phyloP scores from a whole-genome alignment of 2,329 filamentous ascomycete genomes.

The Cytospora mali region DNA sequence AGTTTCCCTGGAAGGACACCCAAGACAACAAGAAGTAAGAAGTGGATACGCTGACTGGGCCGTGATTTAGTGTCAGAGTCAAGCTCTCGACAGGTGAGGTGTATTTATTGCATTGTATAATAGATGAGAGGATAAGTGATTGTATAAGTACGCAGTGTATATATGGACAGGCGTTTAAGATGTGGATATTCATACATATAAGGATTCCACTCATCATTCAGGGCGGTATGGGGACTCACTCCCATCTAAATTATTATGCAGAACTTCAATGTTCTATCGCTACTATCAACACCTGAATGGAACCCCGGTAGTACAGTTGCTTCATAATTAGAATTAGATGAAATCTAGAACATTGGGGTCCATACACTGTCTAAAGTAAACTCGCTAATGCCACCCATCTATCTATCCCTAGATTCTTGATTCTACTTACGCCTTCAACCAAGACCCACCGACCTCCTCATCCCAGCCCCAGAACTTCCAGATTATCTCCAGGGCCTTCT shows the following conservation, averaged over 20 bases:
- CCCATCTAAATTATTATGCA: not conserved
- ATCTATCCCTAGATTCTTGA: not conserved
- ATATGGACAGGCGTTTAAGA: not conserved
- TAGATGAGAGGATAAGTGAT: not conserved
- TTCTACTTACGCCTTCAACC: slow-evolving; percentile 13
- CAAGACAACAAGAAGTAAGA: not conserved
- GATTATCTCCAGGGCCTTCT: slow-evolving; percentile 48
- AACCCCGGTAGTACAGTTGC: not conserved
- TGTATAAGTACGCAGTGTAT: not conserved
- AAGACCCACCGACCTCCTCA: slow-evolving; percentile 7
- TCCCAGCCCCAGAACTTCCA: slow-evolving; percentile 49
- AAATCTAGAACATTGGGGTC: not conserved
- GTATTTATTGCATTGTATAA: not conserved
- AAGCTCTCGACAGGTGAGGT: slow-evolving; percentile 55
- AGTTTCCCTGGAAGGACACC: slow-evolving; percentile 33
- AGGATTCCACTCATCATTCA: not conserved
- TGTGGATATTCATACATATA: no score
- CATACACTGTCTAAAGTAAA: not conserved
- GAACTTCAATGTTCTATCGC: not conserved
- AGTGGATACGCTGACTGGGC: slow-evolving; percentile 1
- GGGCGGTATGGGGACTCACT: not conserved
- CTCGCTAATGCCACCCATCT: not conserved
- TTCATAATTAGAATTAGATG: not conserved
- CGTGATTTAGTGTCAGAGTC: slow-evolving; percentile 55
- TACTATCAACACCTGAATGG: not conserved